phyloP scores from a whole-genome alignment of 106 monocot species.

The Dendrobium nobile region DNA sequence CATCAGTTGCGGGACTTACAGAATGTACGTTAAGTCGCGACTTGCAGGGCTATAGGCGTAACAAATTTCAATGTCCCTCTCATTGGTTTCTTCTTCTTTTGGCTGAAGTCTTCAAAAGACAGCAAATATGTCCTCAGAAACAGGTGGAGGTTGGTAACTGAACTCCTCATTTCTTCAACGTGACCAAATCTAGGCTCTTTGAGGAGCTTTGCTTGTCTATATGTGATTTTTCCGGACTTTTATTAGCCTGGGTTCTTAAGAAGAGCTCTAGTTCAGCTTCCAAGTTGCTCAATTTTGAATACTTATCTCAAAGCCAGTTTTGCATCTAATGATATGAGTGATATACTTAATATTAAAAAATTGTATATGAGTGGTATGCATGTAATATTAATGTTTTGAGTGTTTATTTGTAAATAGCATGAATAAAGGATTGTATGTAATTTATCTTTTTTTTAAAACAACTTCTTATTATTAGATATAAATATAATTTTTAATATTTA shows the following conservation, averaged over 20 bases:
- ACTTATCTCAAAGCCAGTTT: slow-evolving; percentile 82
- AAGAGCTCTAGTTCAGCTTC: slow-evolving; percentile 61
- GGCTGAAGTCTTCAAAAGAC: slow-evolving; percentile 50
- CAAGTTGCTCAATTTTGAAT: slow-evolving; percentile 47
- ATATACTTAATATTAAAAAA: no score
- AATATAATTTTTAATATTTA: no score
- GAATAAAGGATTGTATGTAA: no score
- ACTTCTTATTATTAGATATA: no score
- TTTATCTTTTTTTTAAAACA: no score
- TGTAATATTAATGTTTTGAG: no score
- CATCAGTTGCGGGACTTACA: slow-evolving; percentile 44
- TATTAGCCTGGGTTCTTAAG: slow-evolving; percentile 12
- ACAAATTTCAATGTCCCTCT: slow-evolving; percentile 55
- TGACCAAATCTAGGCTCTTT: slow-evolving; percentile 36
- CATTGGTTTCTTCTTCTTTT: slow-evolving; percentile 39
- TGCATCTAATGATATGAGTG: no score
- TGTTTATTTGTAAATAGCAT: no score
- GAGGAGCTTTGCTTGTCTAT: slow-evolving; percentile 47
- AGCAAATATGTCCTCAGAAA: slow-evolving; percentile 74
- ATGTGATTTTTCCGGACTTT: slow-evolving; percentile 9
- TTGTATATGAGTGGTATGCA: no score
- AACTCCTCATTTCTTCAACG: slow-evolving; percentile 56
- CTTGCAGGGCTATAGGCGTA: slow-evolving; percentile 42
- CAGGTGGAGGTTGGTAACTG: slow-evolving; percentile 53
- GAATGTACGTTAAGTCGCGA: slow-evolving; percentile 34